Percentiles rank a stretch among this genome's conserved stretches.
Conservation (phyloP, 2,329 filamentous ascomycete genomes). For the Hypoxylon sp. region DNA sequence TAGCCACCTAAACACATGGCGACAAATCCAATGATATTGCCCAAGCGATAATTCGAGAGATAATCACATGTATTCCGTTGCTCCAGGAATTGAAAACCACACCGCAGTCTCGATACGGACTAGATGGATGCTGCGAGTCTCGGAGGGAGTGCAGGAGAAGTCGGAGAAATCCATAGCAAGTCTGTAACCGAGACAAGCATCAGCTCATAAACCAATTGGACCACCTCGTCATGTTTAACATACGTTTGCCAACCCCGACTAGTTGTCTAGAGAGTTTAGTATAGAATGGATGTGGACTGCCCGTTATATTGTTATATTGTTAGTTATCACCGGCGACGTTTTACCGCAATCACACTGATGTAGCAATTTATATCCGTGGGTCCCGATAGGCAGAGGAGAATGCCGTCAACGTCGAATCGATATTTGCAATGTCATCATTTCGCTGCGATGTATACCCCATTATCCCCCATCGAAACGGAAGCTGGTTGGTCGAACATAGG, state of each 20-base stretch:
- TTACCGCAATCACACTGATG: constrained; percentile 3
- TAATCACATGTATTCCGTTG: constrained; percentile 13
- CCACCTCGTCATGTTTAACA: constrained; percentile 14
- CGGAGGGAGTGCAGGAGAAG: constrained; percentile 20
- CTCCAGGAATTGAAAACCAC: neutral
- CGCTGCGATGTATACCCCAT: constrained; percentile 31
- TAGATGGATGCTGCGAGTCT: constrained; percentile 9
- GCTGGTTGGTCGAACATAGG: constrained; percentile 33
- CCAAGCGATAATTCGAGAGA: neutral
- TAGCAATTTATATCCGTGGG: constrained; percentile 16
- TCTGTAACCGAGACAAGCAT: constrained; percentile 32
- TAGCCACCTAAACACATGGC: neutral
- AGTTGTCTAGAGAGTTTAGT: neutral
- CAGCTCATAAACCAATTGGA: constrained; percentile 20
- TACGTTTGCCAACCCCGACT: constrained; percentile 13
- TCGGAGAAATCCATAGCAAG: constrained; percentile 22
- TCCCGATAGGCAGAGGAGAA: constrained; percentile 8
- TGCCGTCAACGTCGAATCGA: constrained; percentile 19
- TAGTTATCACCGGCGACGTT: constrained; percentile 14
- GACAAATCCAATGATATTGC: neutral
- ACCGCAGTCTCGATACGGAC: constrained; percentile 1
- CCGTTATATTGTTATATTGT: neutral
- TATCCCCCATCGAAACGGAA: constrained; percentile 11
- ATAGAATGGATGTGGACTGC: neutral
- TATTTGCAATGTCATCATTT: constrained; percentile 39